phyloP scores from a whole-genome alignment of 2,329 filamentous ascomycete species.

The Fusarium austroafricanum region DNA sequence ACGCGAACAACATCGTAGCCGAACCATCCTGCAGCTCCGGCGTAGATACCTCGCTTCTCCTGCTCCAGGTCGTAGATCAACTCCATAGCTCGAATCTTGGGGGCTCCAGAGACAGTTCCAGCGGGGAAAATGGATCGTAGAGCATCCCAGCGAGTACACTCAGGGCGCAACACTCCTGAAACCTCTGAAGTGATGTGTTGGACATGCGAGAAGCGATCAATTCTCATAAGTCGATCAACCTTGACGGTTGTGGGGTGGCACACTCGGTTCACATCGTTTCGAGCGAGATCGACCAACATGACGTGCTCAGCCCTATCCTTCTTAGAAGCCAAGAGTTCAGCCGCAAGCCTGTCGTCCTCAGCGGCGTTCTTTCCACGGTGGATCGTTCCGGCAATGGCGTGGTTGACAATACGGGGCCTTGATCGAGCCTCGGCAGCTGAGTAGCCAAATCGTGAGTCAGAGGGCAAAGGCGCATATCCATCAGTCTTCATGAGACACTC shows the following conservation, averaged over 20 bases:
- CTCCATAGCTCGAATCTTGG: slow-evolving; percentile 97
- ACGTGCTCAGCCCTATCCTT: slow-evolving; percentile 97
- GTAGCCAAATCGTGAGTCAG: slow-evolving; percentile 44
- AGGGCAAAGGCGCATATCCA: slow-evolving; percentile 42
- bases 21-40: slow-evolving; percentile 96
- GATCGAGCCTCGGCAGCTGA: slow-evolving; percentile 62
- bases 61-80: slow-evolving; percentile 92
- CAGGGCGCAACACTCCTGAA: slow-evolving; percentile 85
- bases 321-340: slow-evolving; percentile 69
- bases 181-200: slow-evolving; percentile 98
- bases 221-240: slow-evolving; percentile 94
- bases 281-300: slow-evolving; percentile 95
- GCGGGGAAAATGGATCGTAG: slow-evolving; percentile 97
- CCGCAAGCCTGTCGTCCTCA: slow-evolving; percentile 82
- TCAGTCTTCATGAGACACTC: slow-evolving; percentile 88
- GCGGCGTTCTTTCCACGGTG: slow-evolving; percentile 79
- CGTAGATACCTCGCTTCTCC: slow-evolving; percentile 96
- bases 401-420: slow-evolving; percentile 87
- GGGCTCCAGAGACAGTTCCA: slow-evolving; percentile 93
- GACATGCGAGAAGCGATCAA: slow-evolving; percentile 95
- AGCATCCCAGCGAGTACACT: slow-evolving; percentile 91
- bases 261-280: slow-evolving; percentile 96
- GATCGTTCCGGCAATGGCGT: slow-evolving; percentile 96
- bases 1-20: slow-evolving; percentile 81
- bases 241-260: slow-evolving; percentile 90